A percentile compares a stretch with the other conserved stretches of the same genome.
Conservation (phyloP, 108 stramenopile species). For the Aurantiochytrium sp. region DNA sequence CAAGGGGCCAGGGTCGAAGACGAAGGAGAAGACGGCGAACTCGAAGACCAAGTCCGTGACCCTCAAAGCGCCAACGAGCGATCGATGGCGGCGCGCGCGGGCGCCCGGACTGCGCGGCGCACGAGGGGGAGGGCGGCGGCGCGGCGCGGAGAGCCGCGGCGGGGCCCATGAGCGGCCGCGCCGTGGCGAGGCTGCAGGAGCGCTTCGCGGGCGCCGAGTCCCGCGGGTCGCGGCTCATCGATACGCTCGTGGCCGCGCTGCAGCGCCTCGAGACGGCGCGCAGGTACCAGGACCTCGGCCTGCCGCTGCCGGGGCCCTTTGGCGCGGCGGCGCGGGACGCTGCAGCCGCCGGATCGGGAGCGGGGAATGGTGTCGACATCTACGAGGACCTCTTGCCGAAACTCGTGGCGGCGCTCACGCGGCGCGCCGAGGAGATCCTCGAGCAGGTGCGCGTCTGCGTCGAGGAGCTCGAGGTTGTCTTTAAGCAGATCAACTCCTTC, state of each 20-base stretch:
- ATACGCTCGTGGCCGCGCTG: not conserved
- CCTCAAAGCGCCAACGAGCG: too few species aligned
- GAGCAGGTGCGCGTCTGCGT: slow-evolving; percentile 6
- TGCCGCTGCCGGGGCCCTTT: not conserved
- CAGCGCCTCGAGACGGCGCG: not conserved
- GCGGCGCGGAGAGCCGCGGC: not conserved
- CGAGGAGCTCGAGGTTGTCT: slow-evolving; percentile 29
- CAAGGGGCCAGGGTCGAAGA: too few species aligned
- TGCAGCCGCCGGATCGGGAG: not conserved
- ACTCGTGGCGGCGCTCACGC: not conserved
- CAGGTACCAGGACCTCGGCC: not conserved
- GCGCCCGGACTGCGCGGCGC: not conserved
- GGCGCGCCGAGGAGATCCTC: not conserved
- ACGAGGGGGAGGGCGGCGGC: not conserved
- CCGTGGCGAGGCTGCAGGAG: not conserved
- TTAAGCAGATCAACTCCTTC: not conserved
- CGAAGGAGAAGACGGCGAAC: too few species aligned
- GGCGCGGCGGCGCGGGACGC: not conserved
- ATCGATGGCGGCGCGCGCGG: too few species aligned
- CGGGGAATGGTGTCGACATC: not conserved
- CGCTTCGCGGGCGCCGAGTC: not conserved
- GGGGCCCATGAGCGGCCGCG: not conserved
- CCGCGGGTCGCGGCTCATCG: not conserved
- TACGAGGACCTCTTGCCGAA: not conserved
- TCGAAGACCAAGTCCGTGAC: too few species aligned